Percentiles rank a stretch among this genome's conserved stretches.
Conservation (phyloP, 129 eudicot genomes). For the Kitagawia praeruptora region DNA sequence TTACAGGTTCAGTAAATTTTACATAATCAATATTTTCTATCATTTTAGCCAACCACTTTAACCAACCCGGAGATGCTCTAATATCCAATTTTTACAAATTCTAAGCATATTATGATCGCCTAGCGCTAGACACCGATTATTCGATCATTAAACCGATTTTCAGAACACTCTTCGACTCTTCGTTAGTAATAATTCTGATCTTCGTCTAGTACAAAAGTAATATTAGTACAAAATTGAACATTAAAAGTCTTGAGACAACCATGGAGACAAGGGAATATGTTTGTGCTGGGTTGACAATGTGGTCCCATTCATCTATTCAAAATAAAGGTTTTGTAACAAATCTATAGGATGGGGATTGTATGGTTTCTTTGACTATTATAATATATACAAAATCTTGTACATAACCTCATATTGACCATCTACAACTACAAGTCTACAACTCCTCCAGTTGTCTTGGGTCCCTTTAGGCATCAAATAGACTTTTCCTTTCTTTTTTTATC, state of each 20-base stretch:
- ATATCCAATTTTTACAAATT: no score
- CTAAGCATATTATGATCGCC: no score
- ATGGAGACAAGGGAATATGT: slow-evolving; percentile 4
- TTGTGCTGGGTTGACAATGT: neutral
- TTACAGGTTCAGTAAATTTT: no score
- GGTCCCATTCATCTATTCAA: slow-evolving; percentile 1
- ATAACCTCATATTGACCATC: neutral
- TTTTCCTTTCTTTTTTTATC: neutral
- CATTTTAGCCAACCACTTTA: no score
- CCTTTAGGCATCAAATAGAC: neutral
- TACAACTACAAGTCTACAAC: neutral
- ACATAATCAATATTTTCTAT: no score
- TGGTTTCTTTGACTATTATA: neutral
- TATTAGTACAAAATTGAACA: neutral
- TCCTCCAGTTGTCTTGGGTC: slow-evolving; percentile 4
- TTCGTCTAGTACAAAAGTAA: no score
- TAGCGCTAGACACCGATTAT: no score
- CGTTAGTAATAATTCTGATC: no score
- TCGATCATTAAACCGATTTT: no score
- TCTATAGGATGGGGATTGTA: neutral
- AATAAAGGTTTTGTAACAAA: neutral
- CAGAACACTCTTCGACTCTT: no score
- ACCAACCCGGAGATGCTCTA: no score
- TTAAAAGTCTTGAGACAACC: neutral
- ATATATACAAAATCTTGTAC: neutral